These are phyloP conservation scores for Rhodotorula sp. DNA, from an alignment of 1,284 basidiomycete genomes.

Conservation along the genomic window DNA sequence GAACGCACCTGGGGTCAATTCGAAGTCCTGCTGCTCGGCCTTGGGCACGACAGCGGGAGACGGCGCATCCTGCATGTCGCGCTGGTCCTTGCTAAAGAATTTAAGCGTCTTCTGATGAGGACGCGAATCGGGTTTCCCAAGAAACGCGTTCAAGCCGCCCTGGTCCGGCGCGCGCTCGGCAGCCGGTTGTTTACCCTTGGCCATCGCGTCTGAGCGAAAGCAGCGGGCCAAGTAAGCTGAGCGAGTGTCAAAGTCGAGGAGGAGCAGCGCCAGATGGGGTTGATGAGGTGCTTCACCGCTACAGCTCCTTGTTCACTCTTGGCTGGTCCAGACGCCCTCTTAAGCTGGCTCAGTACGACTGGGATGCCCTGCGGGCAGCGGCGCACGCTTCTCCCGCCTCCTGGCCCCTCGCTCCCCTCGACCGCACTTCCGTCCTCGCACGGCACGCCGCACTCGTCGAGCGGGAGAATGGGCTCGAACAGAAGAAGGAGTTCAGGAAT, in stretches of 20 bases:
- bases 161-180: conserved; percentile 7
- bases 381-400: conserved; percentile 2
- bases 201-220: background rate
- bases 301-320: no score
- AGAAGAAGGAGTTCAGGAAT: background rate
- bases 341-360: conserved; percentile 4
- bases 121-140: conserved; percentile 13
- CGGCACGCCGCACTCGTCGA: conserved; percentile 1
- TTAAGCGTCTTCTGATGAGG: conserved; percentile 17
- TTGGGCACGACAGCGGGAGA: background rate
- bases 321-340: no score
- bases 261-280: background rate
- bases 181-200: background rate
- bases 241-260: background rate
- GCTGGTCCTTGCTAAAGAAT: background rate
- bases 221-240: background rate
- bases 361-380: background rate
- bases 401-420: conserved; percentile 6
- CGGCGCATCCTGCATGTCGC: background rate
- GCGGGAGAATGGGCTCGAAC: conserved; percentile 8
- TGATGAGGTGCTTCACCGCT: no score
- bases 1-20: no score
- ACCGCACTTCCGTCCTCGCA: conserved; percentile 7
- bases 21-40: background rate
- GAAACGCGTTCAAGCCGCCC: conserved; percentile 12